Percentiles rank a stretch among this genome's conserved stretches.
phyloP scores from a whole-genome alignment of 139 green algal genomes.

The Marvania coccoides region DNA sequence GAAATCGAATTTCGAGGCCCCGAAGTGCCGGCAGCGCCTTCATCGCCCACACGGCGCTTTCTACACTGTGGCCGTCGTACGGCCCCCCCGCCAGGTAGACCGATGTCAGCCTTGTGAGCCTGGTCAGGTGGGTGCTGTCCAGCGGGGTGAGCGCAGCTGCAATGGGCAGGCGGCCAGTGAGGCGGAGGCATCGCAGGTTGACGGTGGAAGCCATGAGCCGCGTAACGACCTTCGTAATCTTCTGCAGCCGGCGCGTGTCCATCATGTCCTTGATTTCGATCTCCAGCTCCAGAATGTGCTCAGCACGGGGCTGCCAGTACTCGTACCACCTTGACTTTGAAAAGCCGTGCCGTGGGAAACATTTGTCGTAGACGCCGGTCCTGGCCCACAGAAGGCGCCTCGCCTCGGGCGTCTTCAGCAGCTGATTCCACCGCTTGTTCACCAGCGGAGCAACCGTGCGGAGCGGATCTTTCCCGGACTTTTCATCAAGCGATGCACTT shows the following conservation, averaged over 20 bases:
- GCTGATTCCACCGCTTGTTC: background rate
- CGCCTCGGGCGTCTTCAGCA: background rate
- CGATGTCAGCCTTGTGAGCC: background rate
- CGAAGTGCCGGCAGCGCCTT: background rate
- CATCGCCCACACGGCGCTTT: background rate
- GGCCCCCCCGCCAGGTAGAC: background rate
- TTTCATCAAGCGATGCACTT: background rate
- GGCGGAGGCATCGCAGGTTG: background rate
- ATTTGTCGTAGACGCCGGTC: background rate
- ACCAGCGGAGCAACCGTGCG: background rate
- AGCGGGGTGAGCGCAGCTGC: background rate
- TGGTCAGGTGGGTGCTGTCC: background rate
- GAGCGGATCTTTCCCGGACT: background rate
- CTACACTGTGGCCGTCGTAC: background rate
- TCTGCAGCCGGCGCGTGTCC: background rate
- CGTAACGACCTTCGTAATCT: background rate
- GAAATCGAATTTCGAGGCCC: background rate
- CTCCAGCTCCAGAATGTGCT: background rate
- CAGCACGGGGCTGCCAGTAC: background rate
- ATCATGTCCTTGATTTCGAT: background rate
- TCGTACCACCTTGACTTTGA: background rate
- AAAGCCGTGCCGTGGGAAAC: background rate
- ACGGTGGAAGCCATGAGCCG: background rate
- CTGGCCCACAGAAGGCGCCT: background rate
- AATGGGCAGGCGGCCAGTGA: background rate